Base-by-base conservation (phyloP, 208 protist species). In the Crithidia thermophila region DNA sequence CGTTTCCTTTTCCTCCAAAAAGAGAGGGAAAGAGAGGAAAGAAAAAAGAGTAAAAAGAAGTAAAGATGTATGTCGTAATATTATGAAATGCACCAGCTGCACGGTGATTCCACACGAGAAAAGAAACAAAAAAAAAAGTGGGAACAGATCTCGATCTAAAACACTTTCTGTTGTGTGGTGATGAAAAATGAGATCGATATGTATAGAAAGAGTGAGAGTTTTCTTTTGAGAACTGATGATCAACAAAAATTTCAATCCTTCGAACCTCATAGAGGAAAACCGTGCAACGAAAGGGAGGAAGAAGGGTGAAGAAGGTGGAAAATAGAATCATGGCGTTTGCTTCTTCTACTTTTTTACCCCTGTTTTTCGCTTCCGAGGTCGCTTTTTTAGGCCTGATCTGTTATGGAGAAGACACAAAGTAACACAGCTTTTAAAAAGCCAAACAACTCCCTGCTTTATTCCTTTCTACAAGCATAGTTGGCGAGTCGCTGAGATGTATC, bases 81-180 rank as follows among this genome's bases (percentile, higher is more conserved):
- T n/a, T n/a, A n/a, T n/a, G 45, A 39, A 66, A 72, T 53, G 42
- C 42, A 46, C 42, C 42, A n/a, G n/a, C n/a, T n/a, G n/a, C n/a
- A n/a, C n/a, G n/a, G 13, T 43, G 39, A 31, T 57, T 39, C 52
- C 31, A 46, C n/a, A 46, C 18, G 36, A 25, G 33, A 62, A 37
- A 58, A 65, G 63, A 70, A 25, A 62, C 40, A 68, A 56, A 79
- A 40, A 56, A 65, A 53, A 43, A 51, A 72, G 45, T 21, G 46
- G 30, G 33, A 64, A n/a, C 13, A n/a, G 16, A 43, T 43, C 13
- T 16, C 16, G 39, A 43, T 43, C 13, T 43, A n/a, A n/a, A n/a
- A n/a, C n/a, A n/a, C n/a, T n/a, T n/a, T n/a, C n/a, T n/a, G n/a
- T n/a, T n/a, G n/a, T n/a, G n/a, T n/a, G n/a, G n/a, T n/a, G n/a